Percentiles rank a stretch among this genome's conserved stretches.
Conservation (phyloP, 768 basidiomycete genomes). For the Leccinellum rugosiceps region DNA sequence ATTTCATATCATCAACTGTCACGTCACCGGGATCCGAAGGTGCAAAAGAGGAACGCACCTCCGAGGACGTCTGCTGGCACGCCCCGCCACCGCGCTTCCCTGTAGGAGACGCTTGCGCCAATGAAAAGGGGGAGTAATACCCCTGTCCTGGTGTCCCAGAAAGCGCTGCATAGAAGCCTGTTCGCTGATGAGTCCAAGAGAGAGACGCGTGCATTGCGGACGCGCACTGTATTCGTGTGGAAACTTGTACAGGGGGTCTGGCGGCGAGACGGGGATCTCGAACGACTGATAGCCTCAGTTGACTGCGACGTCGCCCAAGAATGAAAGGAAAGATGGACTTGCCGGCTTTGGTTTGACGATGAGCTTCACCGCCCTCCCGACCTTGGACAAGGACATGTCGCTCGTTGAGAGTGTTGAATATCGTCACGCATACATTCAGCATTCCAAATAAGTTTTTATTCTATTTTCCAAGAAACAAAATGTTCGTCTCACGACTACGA, state of each 20-base stretch:
- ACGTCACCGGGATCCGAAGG: not conserved
- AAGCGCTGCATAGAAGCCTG: slow-evolving; percentile 25
- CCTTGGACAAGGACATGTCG: slow-evolving; percentile 11
- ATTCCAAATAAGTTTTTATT: slow-evolving; percentile 9
- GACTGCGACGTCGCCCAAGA: not conserved
- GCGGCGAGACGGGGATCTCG: slow-evolving; percentile 23
- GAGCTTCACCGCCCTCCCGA: slow-evolving; percentile 17
- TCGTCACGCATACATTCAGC: not conserved
- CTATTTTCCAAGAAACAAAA: slow-evolving; percentile 18
- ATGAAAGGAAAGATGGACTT: slow-evolving; percentile 5
- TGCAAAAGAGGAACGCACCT: not conserved
- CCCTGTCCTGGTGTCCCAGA: slow-evolving; percentile 12
- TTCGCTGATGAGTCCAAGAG: not conserved
- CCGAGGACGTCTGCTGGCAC: not conserved
- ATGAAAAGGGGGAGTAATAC: slow-evolving; percentile 11
- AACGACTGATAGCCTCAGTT: slow-evolving; percentile 18
- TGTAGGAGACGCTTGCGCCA: not conserved
- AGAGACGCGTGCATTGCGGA: too few species aligned
- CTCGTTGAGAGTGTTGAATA: not conserved
- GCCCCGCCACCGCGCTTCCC: not conserved
- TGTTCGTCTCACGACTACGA: slow-evolving; percentile 75
- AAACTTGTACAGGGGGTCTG: slow-evolving; percentile 26
- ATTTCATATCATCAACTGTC: not conserved
- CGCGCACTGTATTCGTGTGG: slow-evolving; percentile 23
- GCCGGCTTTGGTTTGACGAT: slow-evolving; percentile 31